Conservation (phyloP, 257 asterid species). For the Solanum tarapatanum region DNA sequence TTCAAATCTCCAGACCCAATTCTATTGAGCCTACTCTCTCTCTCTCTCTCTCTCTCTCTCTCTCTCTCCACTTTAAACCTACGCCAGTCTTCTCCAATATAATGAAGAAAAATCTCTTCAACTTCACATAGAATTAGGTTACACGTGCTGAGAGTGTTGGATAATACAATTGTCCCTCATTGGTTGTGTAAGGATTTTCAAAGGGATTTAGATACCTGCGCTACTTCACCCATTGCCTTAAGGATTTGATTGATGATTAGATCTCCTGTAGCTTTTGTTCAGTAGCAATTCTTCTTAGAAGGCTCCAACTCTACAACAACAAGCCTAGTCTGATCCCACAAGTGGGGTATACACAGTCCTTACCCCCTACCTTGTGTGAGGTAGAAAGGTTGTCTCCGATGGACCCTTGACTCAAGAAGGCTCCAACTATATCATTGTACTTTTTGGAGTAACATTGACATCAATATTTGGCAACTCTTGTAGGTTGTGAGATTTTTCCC, state of each 20-base stretch:
- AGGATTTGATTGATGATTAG: not conserved
- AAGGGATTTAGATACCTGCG: not conserved
- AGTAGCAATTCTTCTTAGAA: not conserved
- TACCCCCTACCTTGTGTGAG: not conserved
- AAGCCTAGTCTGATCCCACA: not conserved
- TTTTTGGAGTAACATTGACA: not conserved
- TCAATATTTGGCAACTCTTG: not conserved
- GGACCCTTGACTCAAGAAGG: not conserved
- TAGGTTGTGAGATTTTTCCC: not conserved
- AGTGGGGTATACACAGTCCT: not conserved
- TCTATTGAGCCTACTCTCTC: not conserved
- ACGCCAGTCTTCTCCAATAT: not conserved
- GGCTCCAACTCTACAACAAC: not conserved
- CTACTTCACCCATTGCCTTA: not conserved
- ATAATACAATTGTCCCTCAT: not conserved
- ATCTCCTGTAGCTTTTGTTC: not conserved
- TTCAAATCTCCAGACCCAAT: not conserved
- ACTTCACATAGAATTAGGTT: not conserved
- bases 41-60: not conserved
- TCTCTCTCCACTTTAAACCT: not conserved
- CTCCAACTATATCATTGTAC: not conserved
- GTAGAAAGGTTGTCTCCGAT: not conserved
- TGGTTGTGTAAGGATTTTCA: not conserved
- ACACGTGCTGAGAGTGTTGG: not conserved
- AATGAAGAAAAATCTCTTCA: not conserved